A percentile compares a stretch with the other conserved stretches of the same genome.
These are phyloP conservation scores for Lasiosphaeria ovina DNA, from an alignment of 495 filamentous ascomycete species.

Conservation along the genomic window DNA sequence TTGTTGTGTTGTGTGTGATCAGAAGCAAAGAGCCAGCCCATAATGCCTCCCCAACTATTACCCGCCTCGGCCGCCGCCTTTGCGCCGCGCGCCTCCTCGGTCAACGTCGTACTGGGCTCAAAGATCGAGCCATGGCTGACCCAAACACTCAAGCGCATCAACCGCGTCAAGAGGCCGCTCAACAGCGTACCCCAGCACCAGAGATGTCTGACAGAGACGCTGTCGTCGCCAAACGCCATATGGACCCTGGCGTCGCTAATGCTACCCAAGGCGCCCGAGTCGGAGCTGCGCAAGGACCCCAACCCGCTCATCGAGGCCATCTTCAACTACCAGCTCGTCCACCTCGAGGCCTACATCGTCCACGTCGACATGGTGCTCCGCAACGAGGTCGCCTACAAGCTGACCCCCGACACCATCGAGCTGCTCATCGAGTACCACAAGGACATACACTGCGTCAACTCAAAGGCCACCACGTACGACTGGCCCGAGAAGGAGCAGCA, in stretches of 20 bases:
- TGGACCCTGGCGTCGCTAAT: constrained; percentile 95
- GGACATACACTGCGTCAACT: constrained; percentile 90
- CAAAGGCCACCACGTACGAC: constrained; percentile 83
- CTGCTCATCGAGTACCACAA: constrained; percentile 94
- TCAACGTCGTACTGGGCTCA: constrained; percentile 88
- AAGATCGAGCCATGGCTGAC: constrained; percentile 99
- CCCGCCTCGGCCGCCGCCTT: constrained; percentile 96
- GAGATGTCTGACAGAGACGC: constrained; percentile 92
- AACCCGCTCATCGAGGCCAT: constrained; percentile 89
- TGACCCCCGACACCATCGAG: constrained; percentile 96
- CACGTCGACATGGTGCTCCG: constrained; percentile 98
- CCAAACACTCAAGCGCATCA: constrained; percentile 93
- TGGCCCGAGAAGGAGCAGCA: constrained; percentile 97
- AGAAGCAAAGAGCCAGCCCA: constrained; percentile 31
- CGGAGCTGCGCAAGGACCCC: constrained; percentile 78
- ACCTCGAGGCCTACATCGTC: constrained; percentile 96
- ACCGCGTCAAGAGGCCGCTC: constrained; percentile 93
- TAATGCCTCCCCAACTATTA: constrained; percentile 88
- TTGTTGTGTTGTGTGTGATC: constrained; percentile 14
- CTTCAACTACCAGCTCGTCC: constrained; percentile 91
- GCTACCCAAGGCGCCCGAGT: constrained; percentile 85
- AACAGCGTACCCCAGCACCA: constrained; percentile 98
- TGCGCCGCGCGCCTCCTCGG: constrained; percentile 84
- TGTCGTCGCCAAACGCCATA: constrained; percentile 87
- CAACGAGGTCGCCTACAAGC: constrained; percentile 97